Evolutionary conservation across 352 stramenopile genomes (phyloP).

Genomic region (Globisporangium lucens): DNA sequence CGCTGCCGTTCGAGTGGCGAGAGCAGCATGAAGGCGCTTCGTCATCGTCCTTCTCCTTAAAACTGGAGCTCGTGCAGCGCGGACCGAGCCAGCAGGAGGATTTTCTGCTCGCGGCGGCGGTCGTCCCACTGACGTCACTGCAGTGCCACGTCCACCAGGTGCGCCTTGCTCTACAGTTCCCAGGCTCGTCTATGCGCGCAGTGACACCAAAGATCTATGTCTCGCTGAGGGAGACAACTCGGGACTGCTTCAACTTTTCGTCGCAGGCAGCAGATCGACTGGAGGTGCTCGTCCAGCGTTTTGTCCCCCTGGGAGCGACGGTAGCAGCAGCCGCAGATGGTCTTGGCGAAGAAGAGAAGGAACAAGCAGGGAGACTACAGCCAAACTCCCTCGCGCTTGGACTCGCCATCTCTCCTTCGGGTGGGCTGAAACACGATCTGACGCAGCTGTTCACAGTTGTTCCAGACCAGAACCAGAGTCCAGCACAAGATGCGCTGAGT

Average conservation of each 20-base stretch:
- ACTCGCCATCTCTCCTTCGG: not conserved
- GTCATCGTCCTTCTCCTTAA: constrained; percentile 17
- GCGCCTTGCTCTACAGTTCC: constrained; percentile 29
- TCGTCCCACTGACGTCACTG: constrained; percentile 23
- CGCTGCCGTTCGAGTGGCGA: constrained; percentile 46
- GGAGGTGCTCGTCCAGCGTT: constrained; percentile 23
- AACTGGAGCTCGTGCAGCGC: constrained; percentile 62
- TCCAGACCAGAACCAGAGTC: not conserved
- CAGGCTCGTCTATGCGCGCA: not conserved
- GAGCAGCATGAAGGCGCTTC: not conserved
- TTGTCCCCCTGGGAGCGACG: not conserved
- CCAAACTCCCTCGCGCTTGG: not conserved
- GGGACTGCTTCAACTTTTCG: constrained; percentile 1
- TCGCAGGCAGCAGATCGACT: constrained; percentile 9
- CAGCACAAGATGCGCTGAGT: not conserved
- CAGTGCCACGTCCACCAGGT: constrained; percentile 24
- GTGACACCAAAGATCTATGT: constrained; percentile 15
- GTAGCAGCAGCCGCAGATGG: not conserved
- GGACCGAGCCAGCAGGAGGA: constrained; percentile 65
- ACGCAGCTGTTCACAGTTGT: constrained; percentile 7
- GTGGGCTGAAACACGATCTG: not conserved
- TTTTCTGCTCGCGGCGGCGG: constrained; percentile 33
- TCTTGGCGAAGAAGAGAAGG: not conserved
- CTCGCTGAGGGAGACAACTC: constrained; percentile 18
- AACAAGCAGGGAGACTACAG: no score